Evolutionary conservation across 2,329 filamentous ascomycete genomes (phyloP), one percentile per base, ranked within the genome.

Genomic region (Cladosporium sp.): DNA sequence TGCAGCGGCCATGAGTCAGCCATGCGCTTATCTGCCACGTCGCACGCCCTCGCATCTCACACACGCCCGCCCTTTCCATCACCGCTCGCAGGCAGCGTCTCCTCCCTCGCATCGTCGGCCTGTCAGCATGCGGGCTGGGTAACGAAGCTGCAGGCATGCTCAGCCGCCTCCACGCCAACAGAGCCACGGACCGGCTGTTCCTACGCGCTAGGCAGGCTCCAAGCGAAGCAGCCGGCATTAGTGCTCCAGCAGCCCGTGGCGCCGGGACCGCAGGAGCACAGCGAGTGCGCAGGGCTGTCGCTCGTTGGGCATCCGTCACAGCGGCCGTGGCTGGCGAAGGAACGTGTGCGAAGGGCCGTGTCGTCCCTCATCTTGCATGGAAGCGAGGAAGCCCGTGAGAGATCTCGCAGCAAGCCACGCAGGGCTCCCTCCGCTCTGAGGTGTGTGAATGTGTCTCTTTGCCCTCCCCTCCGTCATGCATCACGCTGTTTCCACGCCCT

Each of bases 121-220:
- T 40, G 36, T 53, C 34, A 39, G 24, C 37, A 7, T 44, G 36
- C 37, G n/a, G n/a, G 50, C 28, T 22, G 28, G 15, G 15, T 39
- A 13, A 39, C 24, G 39, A 44, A 10, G 12, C 1, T 12, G n/a
- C 51, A 54, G 39, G 51, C 37, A 54, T 44, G 10, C 37, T 45
- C 25, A 47, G 20, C 52, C 52, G 52, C 40, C 52, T 47, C 52
- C 52, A 55, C 32, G 40, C 52, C 40, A 47, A 40, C 45, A 55
- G 22, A 13, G 7, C 20, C 40, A 25, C 52, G 39, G 40, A 42
- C 34, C 52, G 39, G 48, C 40, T 25, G 28, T 45, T 55, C 52
- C 51, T 20, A 45, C 42, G 42, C 42, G n/a, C 52, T 55, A 55
- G 20, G 4, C 4, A 9, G 19, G 8, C 32, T 12, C 52, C 20